Conservation (phyloP, 2,329 filamentous ascomycete species). For the Mycosphaerella sp. region DNA sequence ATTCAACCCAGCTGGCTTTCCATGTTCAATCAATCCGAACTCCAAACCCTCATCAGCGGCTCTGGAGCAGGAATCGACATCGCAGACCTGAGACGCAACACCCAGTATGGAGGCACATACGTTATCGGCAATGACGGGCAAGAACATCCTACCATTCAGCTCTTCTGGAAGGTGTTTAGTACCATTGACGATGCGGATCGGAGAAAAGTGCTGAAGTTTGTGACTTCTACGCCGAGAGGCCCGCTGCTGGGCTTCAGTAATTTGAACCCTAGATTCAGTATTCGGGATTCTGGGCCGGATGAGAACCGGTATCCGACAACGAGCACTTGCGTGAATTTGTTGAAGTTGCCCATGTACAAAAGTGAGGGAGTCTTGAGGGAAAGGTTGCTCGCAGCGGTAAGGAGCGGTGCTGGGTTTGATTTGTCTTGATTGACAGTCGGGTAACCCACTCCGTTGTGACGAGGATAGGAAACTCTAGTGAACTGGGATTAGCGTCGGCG, state of each 20-base stretch:
- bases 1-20: slow-evolving; percentile 89
- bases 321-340: slow-evolving; percentile 89
- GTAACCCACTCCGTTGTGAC: too few relatives aligned
- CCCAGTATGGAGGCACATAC: slow-evolving; percentile 81
- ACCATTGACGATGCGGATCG: slow-evolving; percentile 68
- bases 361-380: slow-evolving; percentile 59
- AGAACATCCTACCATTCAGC: slow-evolving; percentile 76
- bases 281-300: slow-evolving; percentile 73
- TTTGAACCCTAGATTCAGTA: slow-evolving; percentile 79
- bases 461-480: background rate
- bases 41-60: slow-evolving; percentile 88
- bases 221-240: slow-evolving; percentile 85
- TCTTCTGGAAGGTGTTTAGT: slow-evolving; percentile 90
- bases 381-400: slow-evolving; percentile 85
- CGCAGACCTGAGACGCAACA: slow-evolving; percentile 76
- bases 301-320: slow-evolving; percentile 78
- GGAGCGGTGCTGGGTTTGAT: slow-evolving; percentile 88
- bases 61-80: slow-evolving; percentile 76
- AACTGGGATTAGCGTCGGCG: background rate
- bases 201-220: slow-evolving; percentile 85
- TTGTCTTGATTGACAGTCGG: slow-evolving; percentile 49
- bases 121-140: slow-evolving; percentile 77
- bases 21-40: slow-evolving; percentile 96
- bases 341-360: slow-evolving; percentile 82
- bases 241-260: slow-evolving; percentile 84